Percentiles rank a stretch among this genome's conserved stretches.
Evolutionary conservation across 1,139 yeast species (phyloP).

Genomic region (Taphrina pruni): DNA sequence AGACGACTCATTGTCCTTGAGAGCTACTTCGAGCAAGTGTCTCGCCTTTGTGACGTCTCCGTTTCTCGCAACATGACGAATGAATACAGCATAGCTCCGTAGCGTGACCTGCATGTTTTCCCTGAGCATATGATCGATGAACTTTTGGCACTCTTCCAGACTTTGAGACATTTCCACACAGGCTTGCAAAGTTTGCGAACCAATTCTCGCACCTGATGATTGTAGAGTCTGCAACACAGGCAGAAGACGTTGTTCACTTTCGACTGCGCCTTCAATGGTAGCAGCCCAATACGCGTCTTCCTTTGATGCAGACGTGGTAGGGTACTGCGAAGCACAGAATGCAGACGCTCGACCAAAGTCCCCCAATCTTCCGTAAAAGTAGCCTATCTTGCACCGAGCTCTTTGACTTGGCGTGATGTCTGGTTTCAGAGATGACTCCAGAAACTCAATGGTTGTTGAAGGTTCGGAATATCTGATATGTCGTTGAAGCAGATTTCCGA

Average conservation of each 20-base stretch:
- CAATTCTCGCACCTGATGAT: background rate
- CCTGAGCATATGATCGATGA: constrained; percentile 10
- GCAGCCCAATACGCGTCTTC: constrained; percentile 28
- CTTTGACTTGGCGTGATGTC: background rate
- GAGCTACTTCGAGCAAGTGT: constrained; percentile 12
- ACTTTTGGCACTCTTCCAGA: constrained; percentile 7
- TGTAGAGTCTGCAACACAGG: constrained; percentile 8
- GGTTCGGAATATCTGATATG: background rate
- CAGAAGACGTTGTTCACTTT: constrained; percentile 3
- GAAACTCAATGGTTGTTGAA: background rate
- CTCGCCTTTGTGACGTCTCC: constrained; percentile 25
- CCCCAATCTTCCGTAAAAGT: background rate
- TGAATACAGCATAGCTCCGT: constrained; percentile 24
- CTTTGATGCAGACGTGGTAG: background rate
- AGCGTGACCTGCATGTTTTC: constrained; percentile 12
- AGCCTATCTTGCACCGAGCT: background rate
- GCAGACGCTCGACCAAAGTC: background rate
- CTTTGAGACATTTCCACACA: constrained; percentile 8
- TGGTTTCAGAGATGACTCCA: background rate
- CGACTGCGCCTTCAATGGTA: constrained; percentile 2
- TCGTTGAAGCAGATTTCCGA: background rate
- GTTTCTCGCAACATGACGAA: constrained; percentile 12
- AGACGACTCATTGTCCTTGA: background rate
- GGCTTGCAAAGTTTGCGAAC: constrained; percentile 12
- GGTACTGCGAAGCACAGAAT: background rate